Percentiles rank a stretch among this genome's conserved stretches.
phyloP scores from a whole-genome alignment of 805 yeast species.

The Vanderwaltozyma polyspora region DNA sequence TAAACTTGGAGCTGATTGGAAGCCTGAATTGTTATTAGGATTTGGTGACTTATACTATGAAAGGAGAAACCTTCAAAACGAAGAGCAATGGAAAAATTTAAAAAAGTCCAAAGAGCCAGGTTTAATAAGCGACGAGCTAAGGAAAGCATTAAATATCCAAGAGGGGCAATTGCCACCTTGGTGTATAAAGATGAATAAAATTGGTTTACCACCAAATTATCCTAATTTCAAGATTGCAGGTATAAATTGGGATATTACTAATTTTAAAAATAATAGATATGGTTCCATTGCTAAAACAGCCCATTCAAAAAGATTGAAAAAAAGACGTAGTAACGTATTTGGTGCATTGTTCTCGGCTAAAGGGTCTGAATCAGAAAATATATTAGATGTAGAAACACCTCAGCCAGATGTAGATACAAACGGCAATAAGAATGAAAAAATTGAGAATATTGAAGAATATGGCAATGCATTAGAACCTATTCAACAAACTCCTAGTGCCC shows the following conservation, averaged over 20 bases:
- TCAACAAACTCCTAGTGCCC: constrained; percentile 2
- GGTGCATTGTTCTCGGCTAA: constrained; percentile 25
- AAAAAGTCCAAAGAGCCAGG: constrained; percentile 52
- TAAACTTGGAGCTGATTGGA: constrained; percentile 51
- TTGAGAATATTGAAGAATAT: neutral
- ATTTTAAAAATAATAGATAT: constrained; percentile 27
- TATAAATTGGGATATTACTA: constrained; percentile 32
- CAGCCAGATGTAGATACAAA: neutral
- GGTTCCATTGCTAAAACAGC: constrained; percentile 13
- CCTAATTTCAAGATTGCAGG: constrained; percentile 51
- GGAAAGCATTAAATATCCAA: constrained; percentile 58
- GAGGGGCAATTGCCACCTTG: constrained; percentile 63
- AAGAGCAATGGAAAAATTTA: constrained; percentile 24
- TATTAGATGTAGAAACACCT: neutral
- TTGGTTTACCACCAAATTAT: constrained; percentile 82
- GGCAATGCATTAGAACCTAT: constrained; percentile 3
- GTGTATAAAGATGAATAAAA: constrained; percentile 53
- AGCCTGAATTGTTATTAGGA: constrained; percentile 47
- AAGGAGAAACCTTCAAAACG: constrained; percentile 50
- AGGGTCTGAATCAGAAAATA: constrained; percentile 11
- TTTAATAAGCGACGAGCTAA: constrained; percentile 44
- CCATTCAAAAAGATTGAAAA: constrained; percentile 6
- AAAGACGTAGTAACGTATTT: constrained; percentile 14
- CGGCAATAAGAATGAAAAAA: neutral
- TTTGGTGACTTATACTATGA: constrained; percentile 77